Evolutionary conservation across 2,329 filamentous ascomycete species (phyloP).

Genomic region (Thermomyces lanuginosus): DNA sequence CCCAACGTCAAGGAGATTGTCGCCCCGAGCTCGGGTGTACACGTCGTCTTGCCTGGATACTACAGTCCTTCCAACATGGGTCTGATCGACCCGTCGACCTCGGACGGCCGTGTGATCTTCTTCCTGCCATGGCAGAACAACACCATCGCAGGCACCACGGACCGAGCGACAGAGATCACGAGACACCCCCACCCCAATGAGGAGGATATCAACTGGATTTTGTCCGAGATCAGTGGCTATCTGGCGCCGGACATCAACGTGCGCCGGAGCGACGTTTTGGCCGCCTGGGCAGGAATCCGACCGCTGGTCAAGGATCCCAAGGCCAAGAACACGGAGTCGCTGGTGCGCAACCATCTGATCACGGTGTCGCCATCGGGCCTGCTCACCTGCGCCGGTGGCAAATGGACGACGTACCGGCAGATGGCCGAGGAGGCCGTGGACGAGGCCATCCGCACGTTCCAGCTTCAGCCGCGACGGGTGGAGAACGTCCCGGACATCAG

Average conservation of each 20-base stretch:
- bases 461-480: constrained; percentile 42
- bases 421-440: constrained; percentile 87
- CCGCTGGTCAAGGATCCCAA: constrained; percentile 76
- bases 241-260: constrained; percentile 72
- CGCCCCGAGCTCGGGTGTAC: constrained; percentile 68
- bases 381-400: constrained; percentile 71
- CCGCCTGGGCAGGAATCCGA: constrained; percentile 77
- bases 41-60: constrained; percentile 75
- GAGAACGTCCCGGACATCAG: constrained; percentile 49
- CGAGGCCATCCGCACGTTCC: constrained; percentile 55
- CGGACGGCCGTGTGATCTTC: constrained; percentile 80
- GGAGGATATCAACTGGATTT: constrained; percentile 74
- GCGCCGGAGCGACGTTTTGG: constrained; percentile 70
- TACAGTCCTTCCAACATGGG: constrained; percentile 77
- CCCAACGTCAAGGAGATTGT: constrained; percentile 58
- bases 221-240: constrained; percentile 68
- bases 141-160: constrained; percentile 78
- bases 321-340: constrained; percentile 67
- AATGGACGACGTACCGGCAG: constrained; percentile 86
- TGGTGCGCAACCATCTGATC: constrained; percentile 74
- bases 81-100: constrained; percentile 70
- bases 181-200: constrained; percentile 63
- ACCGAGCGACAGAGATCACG: constrained; percentile 56
- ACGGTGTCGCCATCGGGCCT: constrained; percentile 65
- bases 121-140: constrained; percentile 89